Conservation (phyloP, 257 asterid species). For the Plectranthus barbatus region DNA sequence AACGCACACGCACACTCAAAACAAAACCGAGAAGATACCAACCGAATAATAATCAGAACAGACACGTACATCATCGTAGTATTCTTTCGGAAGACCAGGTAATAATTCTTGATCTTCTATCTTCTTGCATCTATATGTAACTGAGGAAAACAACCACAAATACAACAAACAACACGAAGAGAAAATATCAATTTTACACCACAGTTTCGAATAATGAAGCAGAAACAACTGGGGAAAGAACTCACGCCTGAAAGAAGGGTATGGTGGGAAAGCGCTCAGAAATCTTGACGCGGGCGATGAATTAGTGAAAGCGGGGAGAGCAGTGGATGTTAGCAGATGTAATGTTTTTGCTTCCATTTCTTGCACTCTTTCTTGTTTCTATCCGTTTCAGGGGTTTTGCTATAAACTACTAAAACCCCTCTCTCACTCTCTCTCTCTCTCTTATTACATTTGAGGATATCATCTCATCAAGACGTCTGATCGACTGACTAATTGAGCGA, state of each 20-base stretch:
- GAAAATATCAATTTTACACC: neutral
- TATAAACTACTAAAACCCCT: no score
- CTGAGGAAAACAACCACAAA: conserved; percentile 22
- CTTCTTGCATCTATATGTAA: conserved; percentile 41
- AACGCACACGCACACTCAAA: neutral
- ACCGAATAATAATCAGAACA: neutral
- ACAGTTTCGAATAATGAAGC: neutral
- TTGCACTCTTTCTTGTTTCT: neutral
- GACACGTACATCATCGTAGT: conserved; percentile 65
- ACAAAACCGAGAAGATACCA: neutral
- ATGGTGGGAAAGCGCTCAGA: conserved; percentile 14
- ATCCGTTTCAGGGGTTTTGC: conserved; percentile 9
- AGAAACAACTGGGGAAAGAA: neutral
- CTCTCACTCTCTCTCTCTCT: neutral
- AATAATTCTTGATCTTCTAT: conserved; percentile 46
- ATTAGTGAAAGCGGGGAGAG: conserved; percentile 19
- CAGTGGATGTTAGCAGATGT: conserved; percentile 30
- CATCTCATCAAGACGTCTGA: no score
- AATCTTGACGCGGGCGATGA: conserved; percentile 16
- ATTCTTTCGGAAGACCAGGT: conserved; percentile 71
- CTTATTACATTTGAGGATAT: no score
- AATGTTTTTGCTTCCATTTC: conserved; percentile 46
- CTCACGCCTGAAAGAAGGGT: conserved; percentile 29
- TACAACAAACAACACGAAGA: neutral
- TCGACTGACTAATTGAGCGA: no score